Conservation (phyloP, 2,329 filamentous ascomycete species). For the Sarocladium brachiariae region DNA sequence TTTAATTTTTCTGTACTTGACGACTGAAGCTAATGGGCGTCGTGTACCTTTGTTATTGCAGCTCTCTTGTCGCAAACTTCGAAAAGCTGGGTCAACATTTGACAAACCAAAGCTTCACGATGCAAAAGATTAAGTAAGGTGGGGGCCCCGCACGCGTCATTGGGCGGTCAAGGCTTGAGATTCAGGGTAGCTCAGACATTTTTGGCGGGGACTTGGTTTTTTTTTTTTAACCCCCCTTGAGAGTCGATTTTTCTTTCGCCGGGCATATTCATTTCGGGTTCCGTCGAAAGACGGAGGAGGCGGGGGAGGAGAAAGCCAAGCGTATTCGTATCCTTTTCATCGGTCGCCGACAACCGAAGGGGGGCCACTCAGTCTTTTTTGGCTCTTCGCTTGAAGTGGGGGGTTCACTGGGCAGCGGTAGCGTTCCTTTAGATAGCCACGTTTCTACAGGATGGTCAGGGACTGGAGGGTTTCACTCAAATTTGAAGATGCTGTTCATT, state of each 20-base stretch:
- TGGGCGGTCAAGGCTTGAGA: background rate
- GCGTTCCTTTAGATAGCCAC: no score
- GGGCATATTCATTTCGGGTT: background rate
- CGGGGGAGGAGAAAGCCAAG: background rate
- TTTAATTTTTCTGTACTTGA: no score
- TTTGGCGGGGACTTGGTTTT: background rate
- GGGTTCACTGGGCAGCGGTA: background rate
- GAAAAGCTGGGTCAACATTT: background rate
- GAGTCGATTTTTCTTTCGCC: background rate
- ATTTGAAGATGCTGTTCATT: background rate
- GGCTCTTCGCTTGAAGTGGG: conserved; percentile 4
- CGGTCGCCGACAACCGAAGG: conserved; percentile 8
- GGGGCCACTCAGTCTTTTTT: background rate
- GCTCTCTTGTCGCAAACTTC: background rate
- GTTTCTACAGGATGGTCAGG: background rate
- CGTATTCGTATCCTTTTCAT: conserved; percentile 5
- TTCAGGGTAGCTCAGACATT: background rate
- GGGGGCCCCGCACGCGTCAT: conserved; percentile 7
- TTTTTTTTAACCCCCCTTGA: background rate
- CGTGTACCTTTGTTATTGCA: no score
- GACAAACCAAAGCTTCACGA: conserved; percentile 7
- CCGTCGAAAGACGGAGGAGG: background rate
- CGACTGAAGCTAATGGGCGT: no score
- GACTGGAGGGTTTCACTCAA: background rate
- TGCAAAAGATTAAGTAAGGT: conserved; percentile 4